These are phyloP conservation scores for Saccharomyces hybrid DNA, from an alignment of 1,139 yeast species.

Conservation along the genomic window DNA sequence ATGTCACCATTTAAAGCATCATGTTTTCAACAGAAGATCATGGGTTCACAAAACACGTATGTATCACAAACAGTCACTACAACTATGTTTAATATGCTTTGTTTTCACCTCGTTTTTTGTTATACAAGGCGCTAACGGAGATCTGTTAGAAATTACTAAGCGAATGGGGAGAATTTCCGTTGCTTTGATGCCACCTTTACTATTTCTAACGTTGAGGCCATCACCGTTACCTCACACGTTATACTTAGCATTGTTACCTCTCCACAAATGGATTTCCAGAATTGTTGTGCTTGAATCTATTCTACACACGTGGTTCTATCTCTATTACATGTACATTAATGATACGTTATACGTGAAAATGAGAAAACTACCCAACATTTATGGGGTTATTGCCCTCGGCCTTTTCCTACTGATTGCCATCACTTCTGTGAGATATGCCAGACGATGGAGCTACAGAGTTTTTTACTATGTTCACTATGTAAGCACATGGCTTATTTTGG, in stretches of 20 bases:
- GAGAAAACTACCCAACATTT: slow-evolving; percentile 43
- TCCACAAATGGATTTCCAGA: slow-evolving; percentile 82
- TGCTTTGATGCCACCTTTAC: slow-evolving; percentile 56
- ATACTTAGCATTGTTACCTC: slow-evolving; percentile 48
- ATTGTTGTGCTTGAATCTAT: slow-evolving; percentile 45
- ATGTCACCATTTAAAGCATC: slow-evolving; percentile 21
- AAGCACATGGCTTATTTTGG: slow-evolving; percentile 57
- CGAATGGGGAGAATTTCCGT: slow-evolving; percentile 50
- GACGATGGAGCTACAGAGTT: slow-evolving; percentile 46
- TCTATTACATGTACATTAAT: slow-evolving; percentile 47
- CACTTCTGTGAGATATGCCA: slow-evolving; percentile 50
- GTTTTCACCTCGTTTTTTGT: not conserved
- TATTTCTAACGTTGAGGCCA: slow-evolving; percentile 57
- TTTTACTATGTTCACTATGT: slow-evolving; percentile 66
- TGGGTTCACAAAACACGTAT: slow-evolving; percentile 21
- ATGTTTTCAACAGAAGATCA: slow-evolving; percentile 13
- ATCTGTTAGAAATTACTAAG: slow-evolving; percentile 28
- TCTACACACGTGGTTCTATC: slow-evolving; percentile 42
- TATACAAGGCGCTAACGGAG: slow-evolving; percentile 7
- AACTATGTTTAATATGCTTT: slow-evolving; percentile 18
- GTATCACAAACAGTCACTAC: slow-evolving; percentile 24
- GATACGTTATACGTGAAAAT: slow-evolving; percentile 37
- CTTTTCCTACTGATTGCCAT: slow-evolving; percentile 41
- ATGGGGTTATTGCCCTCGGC: slow-evolving; percentile 52
- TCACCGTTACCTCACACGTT: slow-evolving; percentile 46